Percentiles rank a stretch among this genome's conserved stretches.
Conservation (phyloP, 352 stramenopile genomes). For the Pythium monospermum region DNA sequence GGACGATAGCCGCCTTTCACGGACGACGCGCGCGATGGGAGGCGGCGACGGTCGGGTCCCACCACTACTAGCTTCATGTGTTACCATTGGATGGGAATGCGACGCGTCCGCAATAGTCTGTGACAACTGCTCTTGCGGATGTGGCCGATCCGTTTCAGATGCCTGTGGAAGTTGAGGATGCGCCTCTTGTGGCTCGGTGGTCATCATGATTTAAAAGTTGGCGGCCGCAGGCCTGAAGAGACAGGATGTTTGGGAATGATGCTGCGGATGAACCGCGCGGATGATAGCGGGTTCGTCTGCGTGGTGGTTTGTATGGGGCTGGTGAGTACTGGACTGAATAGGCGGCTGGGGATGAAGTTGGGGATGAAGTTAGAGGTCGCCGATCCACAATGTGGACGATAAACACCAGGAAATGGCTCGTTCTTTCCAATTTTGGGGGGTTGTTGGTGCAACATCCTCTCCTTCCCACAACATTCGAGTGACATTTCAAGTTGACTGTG, state of each 20-base stretch:
- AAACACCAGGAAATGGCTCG: slow-evolving; percentile 7
- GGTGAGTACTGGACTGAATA: no score
- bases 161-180: no score
- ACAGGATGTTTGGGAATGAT: no score
- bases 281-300: no score
- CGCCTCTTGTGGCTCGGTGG: not conserved
- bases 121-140: not conserved
- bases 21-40: slow-evolving; percentile 6
- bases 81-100: not conserved
- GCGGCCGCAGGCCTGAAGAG: no score
- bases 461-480: slow-evolving; percentile 10
- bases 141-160: slow-evolving; percentile 8
- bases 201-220: not conserved
- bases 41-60: not conserved
- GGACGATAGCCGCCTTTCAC: slow-evolving; percentile 16
- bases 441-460: slow-evolving; percentile 1
- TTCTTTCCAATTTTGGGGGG: slow-evolving; percentile 19
- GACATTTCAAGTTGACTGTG: not conserved
- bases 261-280: no score
- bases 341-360: not conserved
- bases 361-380: not conserved
- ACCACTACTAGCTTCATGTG: no score
- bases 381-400: slow-evolving; percentile 7
- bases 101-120: not conserved
- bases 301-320: no score